Conservation (phyloP, 805 yeast genomes). For the Saturnispora hagleri region DNA sequence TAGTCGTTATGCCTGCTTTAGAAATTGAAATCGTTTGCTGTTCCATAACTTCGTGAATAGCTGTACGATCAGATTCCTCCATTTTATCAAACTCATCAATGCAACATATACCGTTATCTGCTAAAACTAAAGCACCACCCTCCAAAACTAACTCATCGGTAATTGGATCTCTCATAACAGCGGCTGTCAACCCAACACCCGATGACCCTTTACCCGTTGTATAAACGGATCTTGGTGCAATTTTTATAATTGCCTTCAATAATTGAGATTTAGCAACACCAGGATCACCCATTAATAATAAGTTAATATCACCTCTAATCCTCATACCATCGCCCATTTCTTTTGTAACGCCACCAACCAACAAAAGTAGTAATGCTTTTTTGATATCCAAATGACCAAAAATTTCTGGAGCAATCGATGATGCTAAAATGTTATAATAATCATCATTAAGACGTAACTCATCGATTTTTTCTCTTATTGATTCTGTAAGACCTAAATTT, state of each 20-base stretch:
- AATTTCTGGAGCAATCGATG: constrained; percentile 95
- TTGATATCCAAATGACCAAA: constrained; percentile 91
- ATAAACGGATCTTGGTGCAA: constrained; percentile 94
- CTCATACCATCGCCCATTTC: constrained; percentile 94
- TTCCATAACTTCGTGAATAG: constrained; percentile 99
- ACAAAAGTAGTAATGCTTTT: constrained; percentile 72
- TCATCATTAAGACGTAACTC: constrained; percentile 52
- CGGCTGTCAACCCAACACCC: constrained; percentile 98
- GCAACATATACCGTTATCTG: constrained; percentile 97
- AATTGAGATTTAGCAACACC: constrained; percentile 99
- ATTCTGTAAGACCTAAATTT: constrained; percentile 46
- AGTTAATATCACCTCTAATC: constrained; percentile 93
- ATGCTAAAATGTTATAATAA: constrained; percentile 70
- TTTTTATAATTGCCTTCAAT: constrained; percentile 79
- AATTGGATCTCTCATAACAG: constrained; percentile 98
- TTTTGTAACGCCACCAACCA: constrained; percentile 94
- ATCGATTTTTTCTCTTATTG: constrained; percentile 46
- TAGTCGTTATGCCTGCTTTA: constrained; percentile 95
- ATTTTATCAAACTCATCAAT: constrained; percentile 98
- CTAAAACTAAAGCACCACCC: constrained; percentile 95
- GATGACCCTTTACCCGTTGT: constrained; percentile 99
- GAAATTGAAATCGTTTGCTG: constrained; percentile 97
- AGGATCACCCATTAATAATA: constrained; percentile 97
- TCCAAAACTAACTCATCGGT: constrained; percentile 97
- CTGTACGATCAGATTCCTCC: constrained; percentile 96